These are phyloP conservation scores for Astrothelium macrocarpum DNA, from an alignment of 495 filamentous ascomycete genomes.

Conservation along the genomic window DNA sequence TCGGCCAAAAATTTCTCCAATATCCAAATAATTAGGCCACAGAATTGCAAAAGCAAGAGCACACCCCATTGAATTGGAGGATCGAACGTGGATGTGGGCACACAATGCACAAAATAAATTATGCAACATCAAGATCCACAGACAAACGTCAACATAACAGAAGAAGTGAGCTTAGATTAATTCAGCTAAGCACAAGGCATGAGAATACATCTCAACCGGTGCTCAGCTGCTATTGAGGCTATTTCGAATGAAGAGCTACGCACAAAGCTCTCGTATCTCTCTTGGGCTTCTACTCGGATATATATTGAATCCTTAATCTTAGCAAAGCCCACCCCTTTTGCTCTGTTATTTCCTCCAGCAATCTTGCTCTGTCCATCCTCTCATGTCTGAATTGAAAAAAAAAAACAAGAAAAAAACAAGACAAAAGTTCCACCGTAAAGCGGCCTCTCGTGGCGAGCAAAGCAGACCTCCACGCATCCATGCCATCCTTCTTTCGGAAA, in stretches of 20 bases:
- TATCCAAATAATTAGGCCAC: no score
- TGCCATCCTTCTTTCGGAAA: not conserved
- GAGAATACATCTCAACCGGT: not conserved
- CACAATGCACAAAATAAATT: no score
- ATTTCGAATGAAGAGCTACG: not conserved
- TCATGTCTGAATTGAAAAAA: not conserved
- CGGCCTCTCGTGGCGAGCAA: not conserved
- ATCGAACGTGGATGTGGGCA: no score
- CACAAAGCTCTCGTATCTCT: not conserved
- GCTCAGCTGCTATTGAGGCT: not conserved
- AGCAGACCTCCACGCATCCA: not conserved
- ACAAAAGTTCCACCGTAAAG: not conserved
- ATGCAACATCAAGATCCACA: no score
- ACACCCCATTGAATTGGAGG: no score
- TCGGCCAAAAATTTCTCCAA: no score
- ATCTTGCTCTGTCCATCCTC: not conserved
- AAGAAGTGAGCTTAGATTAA: conserved; percentile 4
- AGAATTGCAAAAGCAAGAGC: no score
- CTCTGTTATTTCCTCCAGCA: not conserved
- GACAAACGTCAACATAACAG: not conserved
- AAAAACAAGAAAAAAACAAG: not conserved
- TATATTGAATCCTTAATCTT: not conserved
- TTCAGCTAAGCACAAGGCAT: not conserved
- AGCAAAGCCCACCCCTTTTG: no score
- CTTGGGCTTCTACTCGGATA: not conserved